Conservation (phyloP, 495 filamentous ascomycete genomes). For the Penicillium coffeae region DNA sequence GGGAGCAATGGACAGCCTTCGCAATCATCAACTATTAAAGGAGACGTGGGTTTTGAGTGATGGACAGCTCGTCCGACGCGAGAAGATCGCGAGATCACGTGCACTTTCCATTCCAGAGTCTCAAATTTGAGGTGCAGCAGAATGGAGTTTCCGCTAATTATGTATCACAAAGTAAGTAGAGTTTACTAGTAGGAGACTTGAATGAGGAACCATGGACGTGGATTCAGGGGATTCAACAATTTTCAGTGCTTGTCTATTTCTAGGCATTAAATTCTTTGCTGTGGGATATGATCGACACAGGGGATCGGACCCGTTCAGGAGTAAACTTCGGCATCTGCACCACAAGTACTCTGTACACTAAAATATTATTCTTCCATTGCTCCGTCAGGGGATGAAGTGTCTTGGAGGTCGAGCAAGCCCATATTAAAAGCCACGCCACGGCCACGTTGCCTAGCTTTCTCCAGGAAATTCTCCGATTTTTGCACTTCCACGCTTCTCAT, state of each 20-base stretch:
- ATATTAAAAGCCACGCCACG: conserved; percentile 31
- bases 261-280: neutral
- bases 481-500: conserved; percentile 27
- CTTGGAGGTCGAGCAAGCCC: neutral
- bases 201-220: neutral
- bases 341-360: no score
- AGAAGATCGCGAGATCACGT: conserved; percentile 37
- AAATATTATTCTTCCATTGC: neutral
- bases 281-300: neutral
- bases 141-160: neutral
- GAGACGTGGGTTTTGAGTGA: conserved; percentile 2
- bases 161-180: neutral
- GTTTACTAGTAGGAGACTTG: neutral
- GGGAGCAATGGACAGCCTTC: neutral
- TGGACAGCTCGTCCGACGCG: conserved; percentile 17
- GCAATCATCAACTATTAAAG: neutral
- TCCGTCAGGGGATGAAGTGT: neutral
- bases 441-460: conserved; percentile 32
- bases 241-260: neutral
- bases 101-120: conserved; percentile 16
- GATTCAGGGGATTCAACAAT: neutral
- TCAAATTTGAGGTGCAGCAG: neutral
- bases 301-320: neutral
- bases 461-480: conserved; percentile 33
- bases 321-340: no score